Base-by-base conservation (phyloP, 805 yeast genomes). In the Saccharomycopsis amapae region DNA sequence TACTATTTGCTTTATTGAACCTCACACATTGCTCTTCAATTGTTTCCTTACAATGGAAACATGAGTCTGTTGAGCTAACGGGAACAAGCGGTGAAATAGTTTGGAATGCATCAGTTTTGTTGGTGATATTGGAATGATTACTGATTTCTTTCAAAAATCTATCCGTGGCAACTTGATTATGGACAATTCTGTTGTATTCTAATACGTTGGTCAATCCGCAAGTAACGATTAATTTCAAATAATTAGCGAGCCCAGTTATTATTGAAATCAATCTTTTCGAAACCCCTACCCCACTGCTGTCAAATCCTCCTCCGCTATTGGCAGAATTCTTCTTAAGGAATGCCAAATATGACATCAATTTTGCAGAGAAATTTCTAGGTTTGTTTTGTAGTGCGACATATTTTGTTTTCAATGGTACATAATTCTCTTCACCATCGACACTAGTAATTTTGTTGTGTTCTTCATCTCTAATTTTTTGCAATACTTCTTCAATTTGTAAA, bases 241-340 rank as follows among this genome's bases (percentile, higher is more conserved):
- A 90, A 60, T 93, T 97, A 0, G 98, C 97, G 55, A 90, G 68
- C 0, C 94, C 88, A 1, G 96, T 86, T 4, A 89, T 89, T 9
- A 89, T 78, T 0, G 90, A 77, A 54, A 93, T 71, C 37, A 58
- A 59, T 45, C 79, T 81, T 3, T 84, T 80, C 7, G 61, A 56
- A 2, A 63, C 33, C 26, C 43, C 43, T 12, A 7, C 15, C n/a
- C n/a, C 12, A 15, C 13, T 38, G n/a, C n/a, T n/a, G 63, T 63
- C 54, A 62, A 53, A 54, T 42, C 32, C 53, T 48, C 36, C 58
- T 61, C 0, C 78, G 24, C 12, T 22, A 30, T 17, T 24, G 7
- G 10, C 19, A 5, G 49, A 30, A 28, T 24, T 69, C 56, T 85
- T 87, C 51, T 96, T 71, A 36, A 93, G 65, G 28, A 87, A 72